Evolutionary conservation across 2,329 filamentous ascomycete genomes (phyloP), one percentile per base, ranked within the genome.

Genomic region (Fusarium scirpi): DNA sequence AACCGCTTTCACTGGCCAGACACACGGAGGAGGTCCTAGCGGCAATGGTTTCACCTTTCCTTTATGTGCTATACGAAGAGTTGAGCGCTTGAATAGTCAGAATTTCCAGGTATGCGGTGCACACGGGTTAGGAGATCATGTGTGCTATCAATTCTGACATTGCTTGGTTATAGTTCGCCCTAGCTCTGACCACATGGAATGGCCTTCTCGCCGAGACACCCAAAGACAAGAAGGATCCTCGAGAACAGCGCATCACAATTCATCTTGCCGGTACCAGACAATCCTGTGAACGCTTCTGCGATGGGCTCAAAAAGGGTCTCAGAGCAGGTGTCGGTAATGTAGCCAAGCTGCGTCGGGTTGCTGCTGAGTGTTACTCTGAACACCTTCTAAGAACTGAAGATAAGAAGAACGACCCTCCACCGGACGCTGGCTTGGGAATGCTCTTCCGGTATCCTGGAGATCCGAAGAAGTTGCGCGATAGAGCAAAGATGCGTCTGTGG

Each of bases 401-500:
- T 40, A 87, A 86, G 78, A 90, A 91, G 76, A 85, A 85, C 25
- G 85, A 83, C 41, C 72, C 54, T 6, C 80, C 81, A 1, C 95
- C 96, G n/a, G 95, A 99, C 81, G 96, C 94, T 24, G 96, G 96
- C 3, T 84, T 99, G 38, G 96, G 96, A 38, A 93, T 97, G 87
- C 71, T 97, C 16, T 99, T 98, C 81, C 90, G 92, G 76, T 99
- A 99, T 77, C 96, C 96, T 3, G 96, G 96, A 60, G 97, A 99
- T 82, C 89, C 94, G 40, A 93, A 94, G 78, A 98, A 98, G 82
- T 86, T 98, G 64, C 89, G 96, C 73, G 96, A 99, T 79, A 88
- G 94, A 61, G 97, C 95, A 77, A 99, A 99, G 84, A 98, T 99
- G 92, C 88, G 96, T 47, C 83, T 99, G 43, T 99, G 96, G 96